Evolutionary conservation across 805 yeast genomes (phyloP), one percentile per base, ranked within the genome.

Genomic region (Torulaspora maleeae): DNA sequence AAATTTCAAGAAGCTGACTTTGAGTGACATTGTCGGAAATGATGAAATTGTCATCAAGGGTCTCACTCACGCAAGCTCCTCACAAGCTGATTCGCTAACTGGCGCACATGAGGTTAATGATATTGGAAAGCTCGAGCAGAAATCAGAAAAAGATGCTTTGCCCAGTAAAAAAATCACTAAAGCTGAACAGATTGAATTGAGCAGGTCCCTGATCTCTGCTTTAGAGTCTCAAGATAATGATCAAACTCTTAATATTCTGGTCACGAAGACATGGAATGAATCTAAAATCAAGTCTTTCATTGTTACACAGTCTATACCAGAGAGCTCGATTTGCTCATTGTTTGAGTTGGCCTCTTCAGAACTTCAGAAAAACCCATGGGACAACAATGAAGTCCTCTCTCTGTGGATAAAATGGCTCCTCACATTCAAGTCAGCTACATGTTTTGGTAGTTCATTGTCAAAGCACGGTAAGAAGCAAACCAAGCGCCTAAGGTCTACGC

Each of bases 321-420:
- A 76, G 6, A 60, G 66, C 1, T 67, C 70, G 25, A 72, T 77
- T 1, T 58, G 70, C 1, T 51, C 55, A 4, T 54, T 84, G 2
- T 73, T 79, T 56, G 78, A 71, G 52, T 62, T 63, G 34, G 63
- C 78, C 22, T 73, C 78, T 3, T 69, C 69, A 30, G 66, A 71
- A 40, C 64, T 82, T 36, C 72, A 80, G 11, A 61, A 60, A 37
- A 56, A 58, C 43, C 52, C 61, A 13, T 60, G 62, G 61, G 51
- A 50, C 28, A 51, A 53, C 17, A 49, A 53, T 35, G 47, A 53
- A n/a, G 37, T 37, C 49, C 44, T 55, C 65, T 67, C 46, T 67
- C 73, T 37, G 56, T 91, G 97, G 96, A 71, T 90, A 42, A 85
- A 86, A 63, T 87, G 93, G 88, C 55, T 86, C 13, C 68, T 90